phyloP scores from a whole-genome alignment of 2,329 filamentous ascomycete species.

The Cladosporium sp. region DNA sequence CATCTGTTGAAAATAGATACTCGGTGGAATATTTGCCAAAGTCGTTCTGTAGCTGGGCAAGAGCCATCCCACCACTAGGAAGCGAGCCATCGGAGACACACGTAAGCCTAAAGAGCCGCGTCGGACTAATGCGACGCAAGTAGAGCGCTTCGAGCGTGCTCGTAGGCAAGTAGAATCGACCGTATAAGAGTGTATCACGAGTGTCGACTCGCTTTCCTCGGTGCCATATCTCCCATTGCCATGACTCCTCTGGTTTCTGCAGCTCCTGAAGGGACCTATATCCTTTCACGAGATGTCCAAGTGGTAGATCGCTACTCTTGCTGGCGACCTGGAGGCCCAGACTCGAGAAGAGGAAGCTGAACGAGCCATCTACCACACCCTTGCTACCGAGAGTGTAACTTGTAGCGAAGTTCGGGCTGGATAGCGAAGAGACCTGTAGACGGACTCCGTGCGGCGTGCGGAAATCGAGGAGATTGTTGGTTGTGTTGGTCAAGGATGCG shows the following conservation, averaged over 20 bases:
- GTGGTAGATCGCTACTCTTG: slow-evolving; percentile 69
- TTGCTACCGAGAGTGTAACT: slow-evolving; percentile 88
- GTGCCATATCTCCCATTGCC: slow-evolving; percentile 54
- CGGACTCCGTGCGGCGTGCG: slow-evolving; percentile 78
- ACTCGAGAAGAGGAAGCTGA: slow-evolving; percentile 94
- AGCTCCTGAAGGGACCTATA: slow-evolving; percentile 75
- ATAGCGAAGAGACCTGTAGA: slow-evolving; percentile 83
- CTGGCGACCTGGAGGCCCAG: slow-evolving; percentile 65
- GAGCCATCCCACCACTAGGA: slow-evolving; percentile 69
- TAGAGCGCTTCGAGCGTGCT: slow-evolving; percentile 84
- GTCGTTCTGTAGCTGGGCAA: slow-evolving; percentile 75
- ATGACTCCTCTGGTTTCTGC: slow-evolving; percentile 46
- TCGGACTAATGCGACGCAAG: slow-evolving; percentile 70
- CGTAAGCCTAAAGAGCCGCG: slow-evolving; percentile 74
- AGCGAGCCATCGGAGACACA: slow-evolving; percentile 69
- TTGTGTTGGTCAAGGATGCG: slow-evolving; percentile 76
- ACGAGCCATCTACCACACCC: slow-evolving; percentile 90
- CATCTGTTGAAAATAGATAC: slow-evolving; percentile 88
- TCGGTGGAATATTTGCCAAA: slow-evolving; percentile 83
- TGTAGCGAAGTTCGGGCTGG: slow-evolving; percentile 88
- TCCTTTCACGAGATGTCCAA: slow-evolving; percentile 73
- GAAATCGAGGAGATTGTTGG: slow-evolving; percentile 84
- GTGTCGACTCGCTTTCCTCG: slow-evolving; percentile 45
- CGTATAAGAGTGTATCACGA: slow-evolving; percentile 64
- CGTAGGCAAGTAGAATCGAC: slow-evolving; percentile 74